Percentiles rank a stretch among this genome's conserved stretches.
Evolutionary conservation across 371 early-diverging fungal species (phyloP).

Genomic region (Rhizopus stolonifer): DNA sequence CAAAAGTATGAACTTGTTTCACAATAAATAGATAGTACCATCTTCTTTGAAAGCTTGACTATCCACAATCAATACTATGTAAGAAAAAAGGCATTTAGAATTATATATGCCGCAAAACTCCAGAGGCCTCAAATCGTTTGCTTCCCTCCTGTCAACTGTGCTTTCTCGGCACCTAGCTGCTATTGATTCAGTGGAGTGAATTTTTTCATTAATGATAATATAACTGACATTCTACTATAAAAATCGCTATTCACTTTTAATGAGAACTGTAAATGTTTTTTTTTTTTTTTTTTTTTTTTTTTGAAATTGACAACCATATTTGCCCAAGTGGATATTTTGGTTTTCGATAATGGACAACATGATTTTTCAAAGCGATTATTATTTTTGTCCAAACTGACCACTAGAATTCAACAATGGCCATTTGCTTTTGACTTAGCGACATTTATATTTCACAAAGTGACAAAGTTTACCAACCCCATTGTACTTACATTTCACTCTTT

Average conservation of each 20-base stretch:
- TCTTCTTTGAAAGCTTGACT: slow-evolving; percentile 7
- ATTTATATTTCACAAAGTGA: too few relatives aligned
- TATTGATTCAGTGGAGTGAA: slow-evolving; percentile 4
- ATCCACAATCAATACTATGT: slow-evolving; percentile 6
- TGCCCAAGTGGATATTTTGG: slow-evolving; percentile 11
- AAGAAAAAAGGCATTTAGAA: slow-evolving; percentile 7
- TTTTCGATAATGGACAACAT: slow-evolving; percentile 4
- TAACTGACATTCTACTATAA: too few relatives aligned
- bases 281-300: slow-evolving; percentile 5
- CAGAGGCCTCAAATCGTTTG: slow-evolving; percentile 2
- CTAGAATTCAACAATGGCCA: slow-evolving; percentile 10
- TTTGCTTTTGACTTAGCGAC: slow-evolving; percentile 12
- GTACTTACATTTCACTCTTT: too few relatives aligned
- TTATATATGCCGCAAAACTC: slow-evolving; percentile 1
- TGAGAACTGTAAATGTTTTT: background rate
- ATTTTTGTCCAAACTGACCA: slow-evolving; percentile 14
- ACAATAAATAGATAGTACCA: slow-evolving; percentile 2
- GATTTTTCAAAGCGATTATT: slow-evolving; percentile 6
- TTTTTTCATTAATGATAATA: background rate
- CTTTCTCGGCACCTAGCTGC: slow-evolving; percentile 3
- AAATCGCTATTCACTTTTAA: background rate
- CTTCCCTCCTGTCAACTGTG: slow-evolving; percentile 4
- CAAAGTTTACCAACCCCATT: too few relatives aligned
- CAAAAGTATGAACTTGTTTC: slow-evolving; percentile 2
- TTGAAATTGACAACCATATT: too few relatives aligned